Conservation (phyloP, 305 asterid species). For the Caryopteris hybrid region DNA sequence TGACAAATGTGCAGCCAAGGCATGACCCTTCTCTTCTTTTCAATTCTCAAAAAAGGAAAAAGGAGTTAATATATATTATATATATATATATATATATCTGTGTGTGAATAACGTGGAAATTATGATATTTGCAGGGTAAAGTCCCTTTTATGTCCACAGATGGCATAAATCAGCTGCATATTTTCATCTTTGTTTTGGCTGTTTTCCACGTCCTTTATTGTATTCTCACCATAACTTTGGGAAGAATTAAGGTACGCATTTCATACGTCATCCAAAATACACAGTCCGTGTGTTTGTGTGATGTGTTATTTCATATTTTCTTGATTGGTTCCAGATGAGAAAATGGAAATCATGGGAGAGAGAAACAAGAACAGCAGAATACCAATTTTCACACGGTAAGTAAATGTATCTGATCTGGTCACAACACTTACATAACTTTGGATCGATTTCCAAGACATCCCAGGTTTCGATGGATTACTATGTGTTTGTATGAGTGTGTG, state of each 20-base stretch:
- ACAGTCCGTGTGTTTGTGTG: not conserved
- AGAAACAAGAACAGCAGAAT: conserved; percentile 62
- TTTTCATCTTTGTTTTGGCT: conserved; percentile 76
- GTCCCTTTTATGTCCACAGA: conserved; percentile 67
- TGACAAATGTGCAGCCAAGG: conserved; percentile 69
- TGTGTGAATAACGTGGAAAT: conserved; percentile 4
- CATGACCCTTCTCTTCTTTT: not conserved
- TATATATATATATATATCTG: too few relatives aligned
- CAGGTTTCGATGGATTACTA: too few relatives aligned
- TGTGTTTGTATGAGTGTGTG: not conserved
- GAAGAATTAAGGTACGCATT: conserved; percentile 72
- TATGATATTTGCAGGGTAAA: conserved; percentile 45
- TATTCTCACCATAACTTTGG: conserved; percentile 61
- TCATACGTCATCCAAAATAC: not conserved
- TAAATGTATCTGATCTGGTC: too few relatives aligned
- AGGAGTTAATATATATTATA: too few relatives aligned
- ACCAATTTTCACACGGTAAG: conserved; percentile 69
- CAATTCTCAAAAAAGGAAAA: too few relatives aligned
- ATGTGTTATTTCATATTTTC: not conserved
- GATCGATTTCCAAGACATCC: too few relatives aligned
- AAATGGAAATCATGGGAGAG: conserved; percentile 77
- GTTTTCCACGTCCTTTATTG: conserved; percentile 74
- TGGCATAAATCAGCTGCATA: conserved; percentile 74
- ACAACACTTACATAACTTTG: too few relatives aligned
- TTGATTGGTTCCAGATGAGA: conserved; percentile 53